phyloP scores from a whole-genome alignment of 345 rosid species.

The Moringa oleifera region DNA sequence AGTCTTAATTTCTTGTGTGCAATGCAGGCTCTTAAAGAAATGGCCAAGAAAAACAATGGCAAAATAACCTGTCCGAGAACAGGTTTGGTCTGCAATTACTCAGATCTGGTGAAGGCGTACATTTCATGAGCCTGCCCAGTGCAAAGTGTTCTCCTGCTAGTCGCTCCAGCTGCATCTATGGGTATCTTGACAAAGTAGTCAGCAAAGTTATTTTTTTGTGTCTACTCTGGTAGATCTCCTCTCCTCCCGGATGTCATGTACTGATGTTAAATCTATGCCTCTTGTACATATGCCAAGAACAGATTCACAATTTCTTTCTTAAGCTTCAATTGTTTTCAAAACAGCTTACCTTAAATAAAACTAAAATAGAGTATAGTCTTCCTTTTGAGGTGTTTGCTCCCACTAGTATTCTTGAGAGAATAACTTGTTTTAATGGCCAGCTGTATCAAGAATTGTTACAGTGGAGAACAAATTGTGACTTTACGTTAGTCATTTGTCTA shows the following conservation, averaged over 20 bases:
- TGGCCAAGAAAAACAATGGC: slow-evolving; percentile 76
- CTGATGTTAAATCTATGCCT: not conserved
- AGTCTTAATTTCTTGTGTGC: slow-evolving; percentile 3
- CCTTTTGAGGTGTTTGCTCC: too few species aligned
- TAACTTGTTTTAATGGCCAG: too few species aligned
- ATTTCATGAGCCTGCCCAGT: slow-evolving; percentile 47
- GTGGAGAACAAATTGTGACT: too few species aligned
- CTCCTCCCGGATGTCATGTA: not conserved
- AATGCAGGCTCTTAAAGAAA: slow-evolving; percentile 85
- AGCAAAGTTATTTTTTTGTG: not conserved
- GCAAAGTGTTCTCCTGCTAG: not conserved
- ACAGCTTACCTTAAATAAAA: too few species aligned
- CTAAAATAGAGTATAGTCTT: too few species aligned
- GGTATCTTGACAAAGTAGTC: not conserved
- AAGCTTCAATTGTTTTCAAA: too few species aligned
- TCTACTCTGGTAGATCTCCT: not conserved
- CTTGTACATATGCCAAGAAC: not conserved
- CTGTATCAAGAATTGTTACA: too few species aligned
- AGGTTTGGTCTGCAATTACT: slow-evolving; percentile 50
- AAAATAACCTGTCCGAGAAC: slow-evolving; percentile 84
- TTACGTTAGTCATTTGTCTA: too few species aligned
- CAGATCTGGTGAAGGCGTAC: slow-evolving; percentile 81
- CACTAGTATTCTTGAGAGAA: too few species aligned
- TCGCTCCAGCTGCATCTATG: slow-evolving; percentile 1
- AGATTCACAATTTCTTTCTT: not conserved